Evolutionary conservation across 78 protist genomes (phyloP).

Genomic region (Dictyostelium capitatum): DNA sequence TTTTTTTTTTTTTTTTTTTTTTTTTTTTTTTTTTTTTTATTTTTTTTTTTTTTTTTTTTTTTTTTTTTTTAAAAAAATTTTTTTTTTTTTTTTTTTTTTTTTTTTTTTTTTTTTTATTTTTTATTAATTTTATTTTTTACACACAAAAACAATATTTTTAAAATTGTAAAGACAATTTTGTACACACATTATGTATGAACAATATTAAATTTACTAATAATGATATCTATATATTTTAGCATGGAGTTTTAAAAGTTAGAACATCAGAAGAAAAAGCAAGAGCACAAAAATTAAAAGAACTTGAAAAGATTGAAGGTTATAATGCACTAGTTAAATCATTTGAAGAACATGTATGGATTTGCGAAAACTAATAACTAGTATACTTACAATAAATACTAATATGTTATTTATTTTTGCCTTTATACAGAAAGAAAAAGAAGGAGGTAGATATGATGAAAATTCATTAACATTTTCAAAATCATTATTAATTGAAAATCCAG

Average conservation of each 20-base stretch:
- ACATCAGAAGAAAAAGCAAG: constrained; percentile 76
- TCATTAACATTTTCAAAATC: constrained; percentile 42
- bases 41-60: neutral
- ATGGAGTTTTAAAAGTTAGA: constrained; percentile 79
- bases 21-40: neutral
- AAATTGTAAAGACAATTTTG: neutral
- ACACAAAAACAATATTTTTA: neutral
- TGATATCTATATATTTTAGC: constrained; percentile 15
- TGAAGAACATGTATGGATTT: constrained; percentile 41
- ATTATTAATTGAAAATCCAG: constrained; percentile 91
- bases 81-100: neutral
- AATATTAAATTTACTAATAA: neutral
- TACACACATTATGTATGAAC: neutral
- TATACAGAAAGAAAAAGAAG: constrained; percentile 21
- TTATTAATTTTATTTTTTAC: neutral
- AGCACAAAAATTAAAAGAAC: constrained; percentile 48
- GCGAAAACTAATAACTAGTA: neutral
- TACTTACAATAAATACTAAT: neutral
- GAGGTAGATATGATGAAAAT: constrained; percentile 6
- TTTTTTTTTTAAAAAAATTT: neutral
- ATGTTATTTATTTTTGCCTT: neutral
- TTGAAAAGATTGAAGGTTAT: constrained; percentile 36
- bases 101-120: neutral
- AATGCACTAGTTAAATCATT: constrained; percentile 1
- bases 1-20: neutral